These are phyloP conservation scores for Solanum dulcamara DNA, from an alignment of 257 asterid genomes.

Conservation along the genomic window DNA sequence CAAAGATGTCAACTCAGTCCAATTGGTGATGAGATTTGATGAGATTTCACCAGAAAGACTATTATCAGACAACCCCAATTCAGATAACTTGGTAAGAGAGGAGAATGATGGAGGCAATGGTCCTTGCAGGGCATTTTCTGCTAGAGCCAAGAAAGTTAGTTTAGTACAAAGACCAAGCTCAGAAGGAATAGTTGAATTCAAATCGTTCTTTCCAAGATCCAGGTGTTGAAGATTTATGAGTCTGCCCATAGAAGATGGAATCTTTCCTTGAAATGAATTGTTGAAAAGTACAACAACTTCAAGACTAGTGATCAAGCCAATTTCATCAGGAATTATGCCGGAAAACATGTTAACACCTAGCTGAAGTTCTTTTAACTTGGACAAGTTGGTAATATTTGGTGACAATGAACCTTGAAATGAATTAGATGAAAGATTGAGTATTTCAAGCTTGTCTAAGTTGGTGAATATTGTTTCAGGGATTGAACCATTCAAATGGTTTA, in stretches of 20 bases:
- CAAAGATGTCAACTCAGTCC: conserved; percentile 52
- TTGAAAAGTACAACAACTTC: conserved; percentile 26
- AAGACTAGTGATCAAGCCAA: conserved; percentile 26
- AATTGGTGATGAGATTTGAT: conserved; percentile 25
- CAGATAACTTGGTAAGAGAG: conserved; percentile 31
- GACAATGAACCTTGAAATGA: conserved; percentile 43
- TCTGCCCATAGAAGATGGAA: conserved; percentile 25
- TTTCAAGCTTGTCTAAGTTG: conserved; percentile 37
- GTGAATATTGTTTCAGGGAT: conserved; percentile 47
- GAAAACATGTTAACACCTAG: conserved; percentile 33
- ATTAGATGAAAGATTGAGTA: conserved; percentile 37
- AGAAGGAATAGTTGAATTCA: conserved; percentile 28
- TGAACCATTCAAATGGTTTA: conserved; percentile 37
- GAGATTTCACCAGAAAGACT: conserved; percentile 46
- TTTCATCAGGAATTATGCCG: conserved; percentile 35
- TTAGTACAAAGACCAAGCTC: conserved; percentile 27
- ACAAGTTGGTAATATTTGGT: conserved; percentile 28
- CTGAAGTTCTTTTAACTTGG: conserved; percentile 34
- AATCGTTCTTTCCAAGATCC: conserved; percentile 5
- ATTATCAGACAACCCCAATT: conserved; percentile 56
- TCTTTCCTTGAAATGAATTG: conserved; percentile 42
- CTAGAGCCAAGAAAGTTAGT: conserved; percentile 19
- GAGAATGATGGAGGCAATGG: conserved; percentile 57
- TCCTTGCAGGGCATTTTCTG: conserved; percentile 35
- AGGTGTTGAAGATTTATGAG: conserved; percentile 14